Evolutionary conservation across 2,329 filamentous ascomycete genomes (phyloP).

Genomic region (Penicillium fuscoglaucum): DNA sequence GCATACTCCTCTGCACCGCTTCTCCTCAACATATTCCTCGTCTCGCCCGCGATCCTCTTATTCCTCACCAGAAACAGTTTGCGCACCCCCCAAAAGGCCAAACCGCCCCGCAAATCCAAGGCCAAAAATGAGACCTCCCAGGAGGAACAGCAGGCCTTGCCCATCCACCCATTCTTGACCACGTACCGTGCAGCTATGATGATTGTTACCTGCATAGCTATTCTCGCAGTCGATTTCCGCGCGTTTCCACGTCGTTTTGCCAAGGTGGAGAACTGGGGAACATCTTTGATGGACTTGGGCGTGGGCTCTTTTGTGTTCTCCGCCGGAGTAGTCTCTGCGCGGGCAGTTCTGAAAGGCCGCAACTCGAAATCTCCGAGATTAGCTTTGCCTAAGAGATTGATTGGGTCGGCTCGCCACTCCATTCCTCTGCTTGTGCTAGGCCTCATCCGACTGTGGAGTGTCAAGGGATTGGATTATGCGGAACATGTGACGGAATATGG

Average conservation of each 20-base stretch:
- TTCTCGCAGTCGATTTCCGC: conserved; percentile 94
- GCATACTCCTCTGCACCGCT: conserved; percentile 75
- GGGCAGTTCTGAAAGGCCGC: conserved; percentile 72
- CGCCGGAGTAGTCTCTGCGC: conserved; percentile 83
- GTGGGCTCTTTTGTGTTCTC: conserved; percentile 98
- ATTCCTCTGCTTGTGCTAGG: conserved; percentile 80
- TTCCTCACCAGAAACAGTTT: conserved; percentile 46
- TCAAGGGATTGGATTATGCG: conserved; percentile 93
- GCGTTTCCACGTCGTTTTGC: conserved; percentile 93
- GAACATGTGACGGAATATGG: conserved; percentile 98
- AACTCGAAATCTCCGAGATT: conserved; percentile 48
- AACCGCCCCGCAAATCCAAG: conserved; percentile 31
- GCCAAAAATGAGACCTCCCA: conserved; percentile 24
- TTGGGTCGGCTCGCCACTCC: conserved; percentile 72
- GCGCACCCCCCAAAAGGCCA: conserved; percentile 36
- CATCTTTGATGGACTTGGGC: conserved; percentile 97
- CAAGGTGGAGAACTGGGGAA: conserved; percentile 99
- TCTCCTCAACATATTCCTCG: conserved; percentile 71
- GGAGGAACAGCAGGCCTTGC: conserved; percentile 55
- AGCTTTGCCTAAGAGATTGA: conserved; percentile 57
- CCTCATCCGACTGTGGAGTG: conserved; percentile 75
- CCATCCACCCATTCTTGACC: conserved; percentile 88
- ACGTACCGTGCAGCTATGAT: conserved; percentile 90
- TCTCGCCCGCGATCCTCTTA: conserved; percentile 68
- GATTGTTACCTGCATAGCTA: conserved; percentile 82